phyloP scores from a whole-genome alignment of 2,329 filamentous ascomycete species.

The Intubia oerlemansii region DNA sequence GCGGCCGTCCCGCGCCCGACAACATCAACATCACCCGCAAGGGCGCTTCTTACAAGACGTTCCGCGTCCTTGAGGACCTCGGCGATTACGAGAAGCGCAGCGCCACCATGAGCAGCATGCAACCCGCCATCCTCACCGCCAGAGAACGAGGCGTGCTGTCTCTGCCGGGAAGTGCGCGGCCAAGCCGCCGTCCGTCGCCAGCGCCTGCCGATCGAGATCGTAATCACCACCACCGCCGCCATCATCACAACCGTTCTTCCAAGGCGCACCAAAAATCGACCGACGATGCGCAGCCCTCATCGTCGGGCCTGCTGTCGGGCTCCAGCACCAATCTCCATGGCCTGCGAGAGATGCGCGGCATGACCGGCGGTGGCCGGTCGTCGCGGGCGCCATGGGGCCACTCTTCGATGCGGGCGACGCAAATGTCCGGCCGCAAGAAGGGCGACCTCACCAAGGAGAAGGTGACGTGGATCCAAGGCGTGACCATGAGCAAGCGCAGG shows the following conservation, averaged over 20 bases:
- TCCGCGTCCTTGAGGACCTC: conserved; percentile 47
- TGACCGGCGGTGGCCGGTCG: conserved; percentile 9
- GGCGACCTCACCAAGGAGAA: conserved; percentile 30
- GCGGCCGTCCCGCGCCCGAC: conserved; percentile 41
- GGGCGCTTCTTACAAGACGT: conserved; percentile 70
- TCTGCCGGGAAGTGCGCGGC: too few relatives aligned
- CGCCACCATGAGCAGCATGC: conserved; percentile 39
- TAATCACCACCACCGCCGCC: not conserved
- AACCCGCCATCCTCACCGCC: conserved; percentile 14
- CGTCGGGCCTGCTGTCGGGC: too few relatives aligned
- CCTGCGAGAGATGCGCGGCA: not conserved
- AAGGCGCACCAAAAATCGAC: too few relatives aligned
- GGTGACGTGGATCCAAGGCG: conserved; percentile 49
- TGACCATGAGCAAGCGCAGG: conserved; percentile 38
- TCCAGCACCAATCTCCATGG: too few relatives aligned
- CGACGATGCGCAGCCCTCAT: too few relatives aligned
- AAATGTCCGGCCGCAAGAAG: conserved; percentile 15
- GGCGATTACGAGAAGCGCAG: conserved; percentile 33
- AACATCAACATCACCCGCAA: conserved; percentile 57
- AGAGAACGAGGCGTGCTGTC: conserved; percentile 1
- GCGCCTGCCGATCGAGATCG: not conserved
- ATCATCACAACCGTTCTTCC: not conserved
- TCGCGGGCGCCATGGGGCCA: conserved; percentile 27
- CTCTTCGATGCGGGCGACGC: conserved; percentile 36
- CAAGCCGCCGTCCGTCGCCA: conserved; percentile 1